A percentile compares a stretch with the other conserved stretches of the same genome.
phyloP scores from a whole-genome alignment of 805 yeast species.

The Cyberlindnera nakhonratchasimensis region DNA sequence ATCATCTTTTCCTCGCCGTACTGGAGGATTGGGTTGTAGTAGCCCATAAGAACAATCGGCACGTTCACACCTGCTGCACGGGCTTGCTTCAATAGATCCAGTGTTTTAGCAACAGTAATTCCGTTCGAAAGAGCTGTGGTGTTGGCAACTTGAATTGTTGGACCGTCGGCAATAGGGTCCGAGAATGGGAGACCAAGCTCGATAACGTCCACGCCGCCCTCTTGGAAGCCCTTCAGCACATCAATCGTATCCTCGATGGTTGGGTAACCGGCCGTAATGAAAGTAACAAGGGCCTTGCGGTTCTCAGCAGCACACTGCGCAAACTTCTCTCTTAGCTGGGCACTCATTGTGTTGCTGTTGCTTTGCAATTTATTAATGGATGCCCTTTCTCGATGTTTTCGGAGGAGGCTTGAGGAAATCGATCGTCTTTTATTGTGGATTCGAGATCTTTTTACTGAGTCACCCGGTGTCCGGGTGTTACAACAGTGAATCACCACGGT shows the following conservation, averaged over 20 bases:
- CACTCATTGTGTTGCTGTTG: slow-evolving; percentile 19
- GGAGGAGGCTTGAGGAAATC: no score
- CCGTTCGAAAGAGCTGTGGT: slow-evolving; percentile 80
- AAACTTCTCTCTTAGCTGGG: slow-evolving; percentile 55
- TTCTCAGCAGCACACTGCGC: slow-evolving; percentile 55
- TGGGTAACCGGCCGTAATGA: slow-evolving; percentile 94
- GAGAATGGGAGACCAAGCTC: slow-evolving; percentile 96
- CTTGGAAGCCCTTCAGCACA: slow-evolving; percentile 81
- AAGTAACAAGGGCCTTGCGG: slow-evolving; percentile 87
- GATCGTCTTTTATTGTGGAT: no score
- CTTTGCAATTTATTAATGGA: no score
- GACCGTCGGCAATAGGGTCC: slow-evolving; percentile 99
- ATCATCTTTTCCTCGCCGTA: slow-evolving; percentile 88
- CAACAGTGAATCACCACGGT: no score
- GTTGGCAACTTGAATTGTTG: slow-evolving; percentile 90
- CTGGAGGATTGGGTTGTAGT: slow-evolving; percentile 88
- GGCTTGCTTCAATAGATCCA: slow-evolving; percentile 72
- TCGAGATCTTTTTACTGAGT: no score
- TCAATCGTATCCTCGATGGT: slow-evolving; percentile 84
- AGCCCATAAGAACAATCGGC: slow-evolving; percentile 95
- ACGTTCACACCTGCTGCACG: slow-evolving; percentile 79
- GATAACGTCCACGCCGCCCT: slow-evolving; percentile 92
- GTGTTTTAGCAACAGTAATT: slow-evolving; percentile 61
- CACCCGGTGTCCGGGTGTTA: no score
- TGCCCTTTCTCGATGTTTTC: no score